Evolutionary conservation across 306 rosid genomes (phyloP).

Genomic region (Crataegus laevigata): DNA sequence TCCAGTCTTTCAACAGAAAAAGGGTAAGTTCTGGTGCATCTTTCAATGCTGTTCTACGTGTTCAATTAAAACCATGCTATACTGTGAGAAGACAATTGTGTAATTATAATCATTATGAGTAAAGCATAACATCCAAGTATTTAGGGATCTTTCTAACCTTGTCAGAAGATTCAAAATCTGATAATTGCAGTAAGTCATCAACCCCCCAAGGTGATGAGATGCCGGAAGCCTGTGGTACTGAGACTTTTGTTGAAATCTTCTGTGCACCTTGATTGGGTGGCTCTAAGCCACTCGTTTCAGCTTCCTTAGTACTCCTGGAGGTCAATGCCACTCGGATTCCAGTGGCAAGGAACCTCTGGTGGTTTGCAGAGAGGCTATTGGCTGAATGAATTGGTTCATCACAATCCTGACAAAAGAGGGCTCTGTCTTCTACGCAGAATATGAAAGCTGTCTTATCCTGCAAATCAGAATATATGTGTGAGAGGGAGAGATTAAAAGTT

Average conservation of each 20-base stretch:
- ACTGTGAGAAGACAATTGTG: background rate
- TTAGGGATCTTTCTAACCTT: slow-evolving; percentile 34
- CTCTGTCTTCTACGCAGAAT: slow-evolving; percentile 96
- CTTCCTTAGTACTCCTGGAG: slow-evolving; percentile 50
- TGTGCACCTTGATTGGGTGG: slow-evolving; percentile 53
- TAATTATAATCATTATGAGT: background rate
- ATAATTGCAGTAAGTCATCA: slow-evolving; percentile 69
- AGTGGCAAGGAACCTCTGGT: slow-evolving; percentile 89
- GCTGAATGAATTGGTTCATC: slow-evolving; percentile 79
- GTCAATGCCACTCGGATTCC: slow-evolving; percentile 75
- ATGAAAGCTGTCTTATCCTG: slow-evolving; percentile 95
- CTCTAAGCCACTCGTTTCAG: slow-evolving; percentile 42
- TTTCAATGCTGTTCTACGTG: too few species aligned
- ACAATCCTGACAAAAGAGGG: slow-evolving; percentile 88
- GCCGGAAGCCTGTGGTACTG: slow-evolving; percentile 47
- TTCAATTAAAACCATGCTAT: too few species aligned
- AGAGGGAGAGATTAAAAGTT: background rate
- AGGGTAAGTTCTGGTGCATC: background rate
- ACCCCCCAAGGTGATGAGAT: slow-evolving; percentile 70
- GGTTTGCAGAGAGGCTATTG: slow-evolving; percentile 74
- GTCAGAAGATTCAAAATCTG: slow-evolving; percentile 61
- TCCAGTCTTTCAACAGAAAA: background rate
- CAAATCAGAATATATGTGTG: slow-evolving; percentile 9
- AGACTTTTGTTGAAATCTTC: slow-evolving; percentile 34
- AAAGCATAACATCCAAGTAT: background rate